Base-by-base conservation (phyloP, 768 basidiomycete species). In the Cystobasidium onofrii region DNA sequence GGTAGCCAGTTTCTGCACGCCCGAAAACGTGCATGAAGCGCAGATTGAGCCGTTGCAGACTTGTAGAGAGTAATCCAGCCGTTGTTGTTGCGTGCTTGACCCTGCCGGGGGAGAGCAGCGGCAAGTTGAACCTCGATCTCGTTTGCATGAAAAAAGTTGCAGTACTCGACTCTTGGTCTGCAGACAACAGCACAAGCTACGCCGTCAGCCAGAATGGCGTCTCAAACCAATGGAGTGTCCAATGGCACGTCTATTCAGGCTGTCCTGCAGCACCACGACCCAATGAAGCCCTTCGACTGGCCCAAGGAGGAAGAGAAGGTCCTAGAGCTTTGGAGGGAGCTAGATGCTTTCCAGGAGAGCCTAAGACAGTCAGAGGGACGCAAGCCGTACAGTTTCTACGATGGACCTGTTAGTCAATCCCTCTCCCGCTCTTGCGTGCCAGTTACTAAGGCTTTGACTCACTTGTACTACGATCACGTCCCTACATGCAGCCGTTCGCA, bases 341-440 rank as follows among this genome's bases (percentile, higher is more conserved):
- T 99, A 81, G 92, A 98, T 84, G 96, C 96, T 75, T 99, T 99
- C 83, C 87, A 89, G 80, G 97, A 94, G 7, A 91, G 90, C 77
- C 82, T 97, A 77, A 92, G 92, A 83, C 87, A 94, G 57, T 92
- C 57, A 34, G 57, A 60, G 20, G 57, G 57, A 29, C 85, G 88
- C 44, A 92, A 93, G 20, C 88, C 90, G 79, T 99, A 85, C 81
- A 87, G 92, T 27, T 99, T 99, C 84, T 98, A 92, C 83, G 96
- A 97, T 81, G 94, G 94, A 2, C 93, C 93, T 1, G 39, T 33
- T 12, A 64, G 63, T 50, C 9, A 6, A 4, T 2, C 23, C 36
- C 13, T 2, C 57, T 39, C 4, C 23, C 4, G 31, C 25, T 23
- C n/a, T 13, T 10, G 13, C 25, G 6, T 27, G 20, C 20, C 25